These are phyloP conservation scores for Saccharomycopsis vini DNA, from an alignment of 805 yeast genomes.

Conservation along the genomic window DNA sequence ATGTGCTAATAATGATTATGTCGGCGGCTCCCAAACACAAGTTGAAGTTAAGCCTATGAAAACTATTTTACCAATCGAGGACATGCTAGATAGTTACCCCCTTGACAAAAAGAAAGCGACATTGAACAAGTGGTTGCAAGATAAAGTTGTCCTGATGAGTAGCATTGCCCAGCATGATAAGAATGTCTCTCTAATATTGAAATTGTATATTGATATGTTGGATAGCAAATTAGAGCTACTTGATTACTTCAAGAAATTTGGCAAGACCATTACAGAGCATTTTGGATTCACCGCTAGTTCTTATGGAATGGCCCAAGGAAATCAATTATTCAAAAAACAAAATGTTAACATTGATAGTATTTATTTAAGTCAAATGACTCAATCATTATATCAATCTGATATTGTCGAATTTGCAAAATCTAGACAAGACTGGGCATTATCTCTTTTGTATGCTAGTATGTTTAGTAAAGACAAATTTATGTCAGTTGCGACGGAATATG, in stretches of 20 bases:
- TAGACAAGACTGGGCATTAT: slow-evolving; percentile 14
- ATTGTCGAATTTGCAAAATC: slow-evolving; percentile 4
- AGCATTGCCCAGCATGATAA: neutral
- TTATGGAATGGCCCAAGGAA: neutral
- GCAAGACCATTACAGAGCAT: slow-evolving; percentile 9
- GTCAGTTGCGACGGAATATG: slow-evolving; percentile 6
- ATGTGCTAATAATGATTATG: neutral
- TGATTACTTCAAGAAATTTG: slow-evolving; percentile 5
- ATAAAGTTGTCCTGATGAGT: slow-evolving; percentile 1
- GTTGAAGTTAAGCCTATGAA: slow-evolving; percentile 8
- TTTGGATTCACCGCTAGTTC: slow-evolving; percentile 10
- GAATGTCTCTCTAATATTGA: slow-evolving; percentile 11
- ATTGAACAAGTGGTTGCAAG: slow-evolving; percentile 16
- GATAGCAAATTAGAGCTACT: slow-evolving; percentile 1
- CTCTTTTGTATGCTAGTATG: slow-evolving; percentile 14
- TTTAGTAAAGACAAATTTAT: slow-evolving; percentile 16
- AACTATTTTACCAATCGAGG: slow-evolving; percentile 9
- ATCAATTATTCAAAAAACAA: neutral
- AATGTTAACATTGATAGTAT: slow-evolving; percentile 4
- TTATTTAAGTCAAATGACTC: slow-evolving; percentile 5
- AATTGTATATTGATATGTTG: slow-evolving; percentile 8
- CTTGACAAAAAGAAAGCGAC: slow-evolving; percentile 15
- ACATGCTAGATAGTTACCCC: slow-evolving; percentile 10
- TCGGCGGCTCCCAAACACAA: neutral
- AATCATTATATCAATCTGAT: neutral